Conservation (phyloP, 1,284 basidiomycete species). For the Peniophora sp. region DNA sequence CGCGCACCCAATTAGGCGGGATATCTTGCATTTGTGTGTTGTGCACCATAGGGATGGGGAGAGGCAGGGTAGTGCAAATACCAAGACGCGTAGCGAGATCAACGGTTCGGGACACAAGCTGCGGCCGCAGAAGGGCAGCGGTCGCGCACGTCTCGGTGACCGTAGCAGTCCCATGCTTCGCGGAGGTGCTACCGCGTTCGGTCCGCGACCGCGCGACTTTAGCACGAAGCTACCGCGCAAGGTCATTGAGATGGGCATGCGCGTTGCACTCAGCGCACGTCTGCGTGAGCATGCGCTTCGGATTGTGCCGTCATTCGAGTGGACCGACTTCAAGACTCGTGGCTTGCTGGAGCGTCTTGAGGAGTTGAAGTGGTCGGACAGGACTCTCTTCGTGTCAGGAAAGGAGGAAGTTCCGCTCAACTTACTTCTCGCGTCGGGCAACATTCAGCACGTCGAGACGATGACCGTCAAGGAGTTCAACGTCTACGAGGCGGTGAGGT, state of each 20-base stretch:
- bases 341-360: slow-evolving; percentile 51
- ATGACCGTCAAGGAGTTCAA: slow-evolving; percentile 58
- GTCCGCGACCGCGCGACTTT: slow-evolving; percentile 87
- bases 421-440: slow-evolving; percentile 50
- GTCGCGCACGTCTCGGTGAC: slow-evolving; percentile 86
- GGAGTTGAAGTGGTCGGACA: slow-evolving; percentile 47
- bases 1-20: slow-evolving; percentile 77
- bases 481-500: slow-evolving; percentile 74
- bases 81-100: slow-evolving; percentile 89
- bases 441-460: slow-evolving; percentile 58
- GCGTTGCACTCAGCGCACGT: slow-evolving; percentile 79
- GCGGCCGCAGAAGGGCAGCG: slow-evolving; percentile 87
- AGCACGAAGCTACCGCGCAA: slow-evolving; percentile 86
- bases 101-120: slow-evolving; percentile 85
- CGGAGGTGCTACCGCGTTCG: slow-evolving; percentile 89
- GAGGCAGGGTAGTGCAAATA: slow-evolving; percentile 85
- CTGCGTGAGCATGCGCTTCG: slow-evolving; percentile 69
- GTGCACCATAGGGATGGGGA: slow-evolving; percentile 85
- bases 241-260: slow-evolving; percentile 89
- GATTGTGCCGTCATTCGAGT: slow-evolving; percentile 67
- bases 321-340: slow-evolving; percentile 63
- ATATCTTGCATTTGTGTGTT: slow-evolving; percentile 91
- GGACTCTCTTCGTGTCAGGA: slow-evolving; percentile 69
- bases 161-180: slow-evolving; percentile 83
- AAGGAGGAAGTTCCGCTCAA: slow-evolving; percentile 44